These are phyloP conservation scores for Amyloporia xantha DNA, from an alignment of 768 basidiomycete genomes.

Conservation along the genomic window DNA sequence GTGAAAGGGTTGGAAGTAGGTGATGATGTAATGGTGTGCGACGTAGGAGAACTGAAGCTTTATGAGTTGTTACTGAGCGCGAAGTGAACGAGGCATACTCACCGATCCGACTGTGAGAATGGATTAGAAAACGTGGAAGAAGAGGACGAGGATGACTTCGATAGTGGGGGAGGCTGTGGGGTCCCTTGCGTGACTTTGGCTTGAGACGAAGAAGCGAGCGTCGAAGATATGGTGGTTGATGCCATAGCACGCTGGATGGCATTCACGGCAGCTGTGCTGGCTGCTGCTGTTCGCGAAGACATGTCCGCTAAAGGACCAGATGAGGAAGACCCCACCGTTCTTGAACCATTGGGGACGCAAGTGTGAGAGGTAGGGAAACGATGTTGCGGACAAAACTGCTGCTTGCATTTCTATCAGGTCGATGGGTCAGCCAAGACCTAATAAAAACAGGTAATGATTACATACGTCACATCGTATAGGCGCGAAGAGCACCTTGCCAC, in stretches of 20 bases:
- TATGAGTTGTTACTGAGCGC: conserved; percentile 44
- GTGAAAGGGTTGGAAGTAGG: conserved; percentile 14
- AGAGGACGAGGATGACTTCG: conserved; percentile 15
- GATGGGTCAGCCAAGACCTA: not conserved
- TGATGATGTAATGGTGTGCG: too few relatives aligned
- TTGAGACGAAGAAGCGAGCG: conserved; percentile 24
- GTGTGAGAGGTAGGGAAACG: conserved; percentile 72
- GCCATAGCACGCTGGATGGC: conserved; percentile 33
- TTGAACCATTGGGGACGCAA: conserved; percentile 28
- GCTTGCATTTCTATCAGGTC: conserved; percentile 50
- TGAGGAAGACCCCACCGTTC: conserved; percentile 6
- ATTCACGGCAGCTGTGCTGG: conserved; percentile 29
- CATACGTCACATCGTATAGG: conserved; percentile 67
- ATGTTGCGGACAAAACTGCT: conserved; percentile 72
- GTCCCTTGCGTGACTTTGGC: conserved; percentile 21
- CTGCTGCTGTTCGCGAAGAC: conserved; percentile 13
- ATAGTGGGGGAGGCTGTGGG: conserved; percentile 8
- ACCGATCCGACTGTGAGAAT: conserved; percentile 57
- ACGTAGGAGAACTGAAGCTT: conserved; percentile 46
- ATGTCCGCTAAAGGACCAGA: not conserved
- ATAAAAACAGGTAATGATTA: not conserved
- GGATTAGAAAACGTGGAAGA: conserved; percentile 25
- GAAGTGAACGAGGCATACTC: conserved; percentile 28
- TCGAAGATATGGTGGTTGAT: conserved; percentile 32
- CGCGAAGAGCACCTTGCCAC: conserved; percentile 67